Percentiles rank a stretch among this genome's conserved stretches.
phyloP scores from a whole-genome alignment of 306 rosid species.

The Quercus gilva region DNA sequence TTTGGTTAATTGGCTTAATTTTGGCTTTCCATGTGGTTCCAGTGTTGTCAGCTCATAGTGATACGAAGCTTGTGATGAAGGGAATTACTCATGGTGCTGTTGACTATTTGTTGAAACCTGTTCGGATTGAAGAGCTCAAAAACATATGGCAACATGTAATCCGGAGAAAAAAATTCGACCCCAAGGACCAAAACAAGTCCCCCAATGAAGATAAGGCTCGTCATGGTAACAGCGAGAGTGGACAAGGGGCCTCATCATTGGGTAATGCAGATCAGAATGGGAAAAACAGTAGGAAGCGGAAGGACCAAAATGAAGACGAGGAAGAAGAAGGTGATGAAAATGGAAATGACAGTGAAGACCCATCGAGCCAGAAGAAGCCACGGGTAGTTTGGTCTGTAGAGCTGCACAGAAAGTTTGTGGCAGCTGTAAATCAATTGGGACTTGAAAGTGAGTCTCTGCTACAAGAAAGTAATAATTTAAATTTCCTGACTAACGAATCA shows the following conservation, averaged over 20 bases:
- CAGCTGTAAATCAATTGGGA: constrained; percentile 66
- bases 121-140: constrained; percentile 69
- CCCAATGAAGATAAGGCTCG: constrained; percentile 25
- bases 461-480: constrained; percentile 1
- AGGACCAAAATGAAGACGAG: constrained; percentile 54
- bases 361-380: constrained; percentile 56
- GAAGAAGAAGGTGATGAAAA: constrained; percentile 53
- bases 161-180: constrained; percentile 54
- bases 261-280: constrained; percentile 30
- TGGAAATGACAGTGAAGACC: constrained; percentile 53
- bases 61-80: constrained; percentile 75
- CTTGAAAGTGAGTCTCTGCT: constrained; percentile 62
- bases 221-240: constrained; percentile 25
- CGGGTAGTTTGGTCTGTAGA: constrained; percentile 71
- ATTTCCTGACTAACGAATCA: background rate
- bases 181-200: constrained; percentile 38
- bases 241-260: constrained; percentile 31
- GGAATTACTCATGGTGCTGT: constrained; percentile 82
- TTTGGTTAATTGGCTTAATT: constrained; percentile 15
- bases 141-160: constrained; percentile 91
- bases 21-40: constrained; percentile 12
- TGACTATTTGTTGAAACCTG: constrained; percentile 82
- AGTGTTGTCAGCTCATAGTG: constrained; percentile 84
- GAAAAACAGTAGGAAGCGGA: constrained; percentile 42
- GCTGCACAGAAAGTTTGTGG: constrained; percentile 68